Conservation (phyloP, 176 grass and related monocot genomes). For the Eleusine indica region DNA sequence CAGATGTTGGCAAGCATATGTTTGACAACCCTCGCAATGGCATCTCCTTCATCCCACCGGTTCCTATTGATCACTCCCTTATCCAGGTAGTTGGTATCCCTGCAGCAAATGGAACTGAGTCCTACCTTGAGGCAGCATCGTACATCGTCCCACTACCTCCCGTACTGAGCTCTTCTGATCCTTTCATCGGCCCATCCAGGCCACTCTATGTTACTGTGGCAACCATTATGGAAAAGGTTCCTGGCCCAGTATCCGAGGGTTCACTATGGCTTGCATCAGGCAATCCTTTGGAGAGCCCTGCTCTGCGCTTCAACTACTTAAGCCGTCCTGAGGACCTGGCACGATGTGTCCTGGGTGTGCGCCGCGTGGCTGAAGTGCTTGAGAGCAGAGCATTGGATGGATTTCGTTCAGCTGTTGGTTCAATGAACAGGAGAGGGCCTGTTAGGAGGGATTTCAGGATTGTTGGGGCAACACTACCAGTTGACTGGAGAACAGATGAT, state of each 20-base stretch:
- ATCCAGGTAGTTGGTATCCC: conserved; percentile 92
- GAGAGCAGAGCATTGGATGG: conserved; percentile 61
- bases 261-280: conserved; percentile 67
- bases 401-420: conserved; percentile 47
- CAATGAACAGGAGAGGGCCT: conserved; percentile 33
- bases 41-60: conserved; percentile 76
- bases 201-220: conserved; percentile 74
- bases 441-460: conserved; percentile 63
- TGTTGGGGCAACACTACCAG: conserved; percentile 57
- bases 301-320: conserved; percentile 83
- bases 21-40: conserved; percentile 91
- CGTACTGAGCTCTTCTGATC: conserved; percentile 29
- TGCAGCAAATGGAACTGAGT: conserved; percentile 39
- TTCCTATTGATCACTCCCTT: conserved; percentile 76
- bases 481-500: conserved; percentile 56
- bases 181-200: conserved; percentile 29
- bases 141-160: conserved; percentile 71
- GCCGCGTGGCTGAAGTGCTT: conserved; percentile 62
- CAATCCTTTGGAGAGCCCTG: conserved; percentile 61
- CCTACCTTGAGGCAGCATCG: conserved; percentile 80
- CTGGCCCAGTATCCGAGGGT: conserved; percentile 65
- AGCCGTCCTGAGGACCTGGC: conserved; percentile 57
- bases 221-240: conserved; percentile 78
- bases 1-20: conserved; percentile 66
- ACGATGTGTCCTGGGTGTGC: conserved; percentile 59